These are phyloP conservation scores for Blastosporella zonata DNA, from an alignment of 1,284 basidiomycete genomes.

Conservation along the genomic window DNA sequence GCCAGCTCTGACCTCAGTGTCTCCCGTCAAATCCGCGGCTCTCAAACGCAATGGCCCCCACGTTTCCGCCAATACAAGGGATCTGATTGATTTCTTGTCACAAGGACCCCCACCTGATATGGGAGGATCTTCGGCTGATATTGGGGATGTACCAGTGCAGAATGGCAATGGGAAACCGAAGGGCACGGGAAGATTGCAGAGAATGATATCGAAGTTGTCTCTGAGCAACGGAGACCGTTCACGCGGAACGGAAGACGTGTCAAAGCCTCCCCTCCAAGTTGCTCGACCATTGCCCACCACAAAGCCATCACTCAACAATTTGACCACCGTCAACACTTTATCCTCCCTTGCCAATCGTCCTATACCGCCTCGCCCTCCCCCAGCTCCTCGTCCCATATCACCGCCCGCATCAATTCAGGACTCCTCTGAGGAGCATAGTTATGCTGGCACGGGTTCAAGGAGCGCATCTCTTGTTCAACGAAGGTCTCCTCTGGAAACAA, in stretches of 20 bases:
- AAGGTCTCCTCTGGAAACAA: conserved; percentile 5
- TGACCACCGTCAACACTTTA: conserved; percentile 40
- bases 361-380: conserved; percentile 50
- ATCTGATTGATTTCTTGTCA: conserved; percentile 26
- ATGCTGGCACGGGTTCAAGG: conserved; percentile 16
- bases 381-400: conserved; percentile 37
- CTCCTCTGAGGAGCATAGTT: conserved; percentile 22
- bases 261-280: conserved; percentile 19
- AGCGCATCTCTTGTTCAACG: conserved; percentile 16
- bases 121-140: conserved; percentile 7
- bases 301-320: conserved; percentile 38
- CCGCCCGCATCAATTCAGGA: conserved; percentile 40
- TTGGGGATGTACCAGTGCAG: conserved; percentile 13
- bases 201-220: conserved; percentile 75
- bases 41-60: conserved; percentile 16
- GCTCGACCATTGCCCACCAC: conserved; percentile 24
- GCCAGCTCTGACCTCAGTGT: conserved; percentile 23
- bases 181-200: conserved; percentile 57
- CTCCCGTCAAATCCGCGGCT: conserved; percentile 26
- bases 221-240: conserved; percentile 51
- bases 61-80: conserved; percentile 19
- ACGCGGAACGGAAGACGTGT: conserved; percentile 27
- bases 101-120: conserved; percentile 36
- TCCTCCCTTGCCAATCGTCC: conserved; percentile 53
- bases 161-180: conserved; percentile 43